Conservation (phyloP, 2,329 filamentous ascomycete genomes). For the Mycosphaerella arachidis region DNA sequence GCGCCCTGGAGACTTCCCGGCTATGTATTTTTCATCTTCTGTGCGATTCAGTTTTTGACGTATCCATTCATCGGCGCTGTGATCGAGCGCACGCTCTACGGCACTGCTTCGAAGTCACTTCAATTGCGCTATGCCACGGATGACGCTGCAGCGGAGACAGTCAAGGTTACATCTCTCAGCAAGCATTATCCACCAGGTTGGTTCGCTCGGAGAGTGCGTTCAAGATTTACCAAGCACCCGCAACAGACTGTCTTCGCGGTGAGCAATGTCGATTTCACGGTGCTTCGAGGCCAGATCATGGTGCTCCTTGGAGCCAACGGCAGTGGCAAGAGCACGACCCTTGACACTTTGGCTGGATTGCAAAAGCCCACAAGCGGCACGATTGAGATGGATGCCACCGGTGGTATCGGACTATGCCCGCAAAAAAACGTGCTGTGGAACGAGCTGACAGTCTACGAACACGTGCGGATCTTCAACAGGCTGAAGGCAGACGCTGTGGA, state of each 20-base stretch:
- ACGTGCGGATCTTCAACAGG: conserved; percentile 74
- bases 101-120: conserved; percentile 58
- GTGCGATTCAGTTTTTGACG: conserved; percentile 69
- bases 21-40: conserved; percentile 71
- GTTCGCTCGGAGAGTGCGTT: conserved; percentile 48
- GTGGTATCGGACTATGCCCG: conserved; percentile 77
- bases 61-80: conserved; percentile 73
- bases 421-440: conserved; percentile 94
- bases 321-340: conserved; percentile 80
- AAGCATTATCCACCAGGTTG: conserved; percentile 71
- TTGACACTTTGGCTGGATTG: conserved; percentile 79
- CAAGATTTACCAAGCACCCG: conserved; percentile 44
- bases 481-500: conserved; percentile 66
- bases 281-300: conserved; percentile 74
- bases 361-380: conserved; percentile 69
- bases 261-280: conserved; percentile 64
- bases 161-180: conserved; percentile 67
- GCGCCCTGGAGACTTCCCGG: conserved; percentile 61
- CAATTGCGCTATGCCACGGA: conserved; percentile 37
- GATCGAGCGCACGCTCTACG: conserved; percentile 70
- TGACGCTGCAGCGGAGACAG: conserved; percentile 44
- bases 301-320: conserved; percentile 84
- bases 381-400: conserved; percentile 70
- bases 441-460: conserved; percentile 76
- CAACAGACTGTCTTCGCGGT: conserved; percentile 75